A percentile compares a stretch with the other conserved stretches of the same genome.
phyloP scores from a whole-genome alignment of 164 flowering plant genomes.

The Taxillus chinensis region DNA sequence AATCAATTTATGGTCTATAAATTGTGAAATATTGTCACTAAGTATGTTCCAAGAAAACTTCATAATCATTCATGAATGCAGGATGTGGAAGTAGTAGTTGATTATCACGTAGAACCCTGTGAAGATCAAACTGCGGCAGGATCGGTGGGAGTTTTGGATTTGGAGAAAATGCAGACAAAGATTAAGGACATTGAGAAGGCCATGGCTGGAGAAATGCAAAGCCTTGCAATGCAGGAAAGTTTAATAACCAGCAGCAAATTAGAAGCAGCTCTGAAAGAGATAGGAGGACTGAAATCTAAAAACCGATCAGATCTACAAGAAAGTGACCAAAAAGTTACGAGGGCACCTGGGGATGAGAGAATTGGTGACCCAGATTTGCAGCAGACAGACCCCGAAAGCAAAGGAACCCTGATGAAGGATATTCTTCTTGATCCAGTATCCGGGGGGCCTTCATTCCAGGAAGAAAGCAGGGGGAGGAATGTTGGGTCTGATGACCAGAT shows the following conservation, averaged over 20 bases:
- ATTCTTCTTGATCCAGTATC: constrained; percentile 74
- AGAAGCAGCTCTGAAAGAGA: constrained; percentile 23
- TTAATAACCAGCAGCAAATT: constrained; percentile 14
- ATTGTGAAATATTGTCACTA: too few species aligned
- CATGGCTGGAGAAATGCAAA: constrained; percentile 30
- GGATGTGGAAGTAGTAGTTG: constrained; percentile 14
- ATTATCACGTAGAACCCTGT: constrained; percentile 7
- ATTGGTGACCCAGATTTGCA: constrained; percentile 11
- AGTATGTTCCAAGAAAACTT: too few species aligned
- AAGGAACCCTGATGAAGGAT: constrained; percentile 55
- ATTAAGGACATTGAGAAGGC: constrained; percentile 53
- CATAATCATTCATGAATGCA: constrained; percentile 6
- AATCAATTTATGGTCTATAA: too few species aligned
- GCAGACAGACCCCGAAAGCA: constrained; percentile 21
- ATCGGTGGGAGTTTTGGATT: constrained; percentile 28
- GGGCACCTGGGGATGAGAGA: constrained; percentile 4
- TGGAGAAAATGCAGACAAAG: constrained; percentile 44
- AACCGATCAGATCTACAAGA: constrained; percentile 10
- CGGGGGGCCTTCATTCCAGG: constrained; percentile 18
- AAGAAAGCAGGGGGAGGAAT: constrained; percentile 22
- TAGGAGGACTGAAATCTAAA: constrained; percentile 22
- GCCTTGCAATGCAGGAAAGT: constrained; percentile 18
- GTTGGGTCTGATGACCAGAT: constrained; percentile 41
- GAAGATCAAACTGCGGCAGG: constrained; percentile 3
- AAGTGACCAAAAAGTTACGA: constrained; percentile 8